phyloP scores from a whole-genome alignment of 352 stramenopile genomes.

The Pythium dissimile region DNA sequence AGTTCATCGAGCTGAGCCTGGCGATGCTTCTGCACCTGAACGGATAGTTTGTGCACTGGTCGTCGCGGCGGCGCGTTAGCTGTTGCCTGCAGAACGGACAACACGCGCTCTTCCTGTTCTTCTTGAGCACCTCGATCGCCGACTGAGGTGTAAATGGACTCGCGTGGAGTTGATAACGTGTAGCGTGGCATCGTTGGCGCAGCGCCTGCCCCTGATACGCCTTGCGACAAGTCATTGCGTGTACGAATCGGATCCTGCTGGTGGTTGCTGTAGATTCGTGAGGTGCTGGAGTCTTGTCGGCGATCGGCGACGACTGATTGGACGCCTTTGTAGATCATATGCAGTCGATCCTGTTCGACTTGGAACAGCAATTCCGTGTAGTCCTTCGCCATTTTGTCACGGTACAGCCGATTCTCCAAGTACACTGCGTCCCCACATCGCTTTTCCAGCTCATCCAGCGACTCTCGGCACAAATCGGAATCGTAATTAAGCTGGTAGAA shows the following conservation, averaged over 20 bases:
- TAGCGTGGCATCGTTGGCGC: constrained; percentile 18
- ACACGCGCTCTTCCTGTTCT: constrained; percentile 12
- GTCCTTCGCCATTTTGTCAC: constrained; percentile 73
- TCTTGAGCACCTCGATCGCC: constrained; percentile 11
- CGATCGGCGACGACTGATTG: constrained; percentile 3
- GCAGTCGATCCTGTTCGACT: constrained; percentile 66
- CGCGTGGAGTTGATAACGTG: constrained; percentile 31
- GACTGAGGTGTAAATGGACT: constrained; percentile 49
- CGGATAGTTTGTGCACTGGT: constrained; percentile 19
- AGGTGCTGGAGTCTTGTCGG: not conserved
- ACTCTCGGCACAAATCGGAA: constrained; percentile 41
- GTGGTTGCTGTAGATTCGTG: not conserved
- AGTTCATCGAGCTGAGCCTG: constrained; percentile 33
- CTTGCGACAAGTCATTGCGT: too few relatives aligned
- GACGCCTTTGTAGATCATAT: constrained; percentile 47
- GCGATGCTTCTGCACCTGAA: constrained; percentile 41
- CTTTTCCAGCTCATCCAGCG: constrained; percentile 42
- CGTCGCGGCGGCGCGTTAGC: not conserved
- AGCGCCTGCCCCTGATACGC: constrained; percentile 5
- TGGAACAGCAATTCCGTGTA: constrained; percentile 72
- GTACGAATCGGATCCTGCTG: not conserved
- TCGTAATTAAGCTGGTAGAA: constrained; percentile 55
- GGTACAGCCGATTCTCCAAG: constrained; percentile 41
- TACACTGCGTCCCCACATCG: constrained; percentile 41
- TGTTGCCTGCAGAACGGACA: not conserved